Evolutionary conservation across 2,329 filamentous ascomycete genomes (phyloP), one percentile per base, ranked within the genome.

Genomic region (Fusarium brevicatenulatum): DNA sequence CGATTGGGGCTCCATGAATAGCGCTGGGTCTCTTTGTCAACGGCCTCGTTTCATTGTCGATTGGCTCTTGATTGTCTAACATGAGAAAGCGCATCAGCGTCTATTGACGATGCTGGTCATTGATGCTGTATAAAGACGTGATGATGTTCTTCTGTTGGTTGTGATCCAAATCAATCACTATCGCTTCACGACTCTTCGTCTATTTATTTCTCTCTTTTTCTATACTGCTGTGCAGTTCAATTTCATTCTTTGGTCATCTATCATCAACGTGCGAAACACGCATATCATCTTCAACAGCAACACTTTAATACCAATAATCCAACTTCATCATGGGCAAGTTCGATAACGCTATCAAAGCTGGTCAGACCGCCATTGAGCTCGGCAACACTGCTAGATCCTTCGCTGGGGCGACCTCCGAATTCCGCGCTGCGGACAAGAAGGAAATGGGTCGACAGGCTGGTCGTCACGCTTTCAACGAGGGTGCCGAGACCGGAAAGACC

Each of bases 401-500:
- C 52, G 76, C 74, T 34, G 73, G 67, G 13, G 75, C 78, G 8
- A 77, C 80, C 63, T 69, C 72, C 18, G 74, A 82, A 49, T 73
- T 82, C 62, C 79, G 78, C 56, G 37, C 72, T 21, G 79, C 80
- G 21, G 80, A 81, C 69, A 82, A 82, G 61, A 69, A 66, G 40
- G 80, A 81, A 18, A 68, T 82, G 0, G 80, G 80, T 42, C 80
- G 81, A 40, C 63, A 78, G 16, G 81, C 78, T 18, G 81, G 81
- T 19, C 80, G 73, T 11, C 65, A 72, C 34, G 81, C 78, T 36
- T 82, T 81, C 73, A 80, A 73, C 55, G 77, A 82, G 57, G 81
- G 80, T 30, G 74, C 81, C 54, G 79, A 79, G 7, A 77, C 76
- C 7, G 83, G 83, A 77, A 85, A 85, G 75, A 81, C 80, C 18